Evolutionary conservation across 2,329 filamentous ascomycete genomes (phyloP), one percentile per base, ranked within the genome.

Genomic region (Hypoxylon sp.): DNA sequence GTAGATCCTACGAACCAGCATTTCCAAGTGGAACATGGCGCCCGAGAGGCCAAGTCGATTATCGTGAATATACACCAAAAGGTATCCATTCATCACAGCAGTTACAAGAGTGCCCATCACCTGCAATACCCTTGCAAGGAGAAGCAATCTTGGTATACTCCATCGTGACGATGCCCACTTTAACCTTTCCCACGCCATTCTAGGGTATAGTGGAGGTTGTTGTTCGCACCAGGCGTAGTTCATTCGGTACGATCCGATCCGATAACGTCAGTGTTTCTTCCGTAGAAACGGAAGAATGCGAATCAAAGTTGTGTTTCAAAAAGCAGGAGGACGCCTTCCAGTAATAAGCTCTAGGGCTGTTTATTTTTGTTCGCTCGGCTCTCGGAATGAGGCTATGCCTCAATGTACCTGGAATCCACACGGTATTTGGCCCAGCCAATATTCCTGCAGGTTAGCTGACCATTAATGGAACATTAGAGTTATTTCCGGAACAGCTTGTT

Each of bases 81-180:
- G 55, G 37, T 67, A 72, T 11, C 69, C 71, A 40, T 74, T 72
- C 41, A 71, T 60, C 9, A 51, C 55, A n/a, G 65, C 64, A 7
- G 65, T 65, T 8, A 62, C 53, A 15, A 72, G 56, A n/a, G 65
- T 57, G 4, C 54, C 66, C 31, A 68, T 27, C 11, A 69, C 51
- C 61, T 74, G 72, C 29, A 68, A 59, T 7, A 63, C 30, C 41
- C 72, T 65, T 45, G 63, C 55, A 27, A 68, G 52, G 25, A 65
- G 60, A 41, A 72, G 66, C 66, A 70, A 73, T 62, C 61, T 62
- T 34, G 67, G 66, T 19, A 71, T 51, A 17, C 60, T 63, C 69
- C 65, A 70, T 61, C 45, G 41, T 30, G 45, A 12, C 20, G 26
- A 27, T 44, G 35, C 19, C 52, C 51, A 57, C 49, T 16, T 40